Conservation (phyloP, 2,329 filamentous ascomycete genomes). For the Stagonosporopsis rhizophila region DNA sequence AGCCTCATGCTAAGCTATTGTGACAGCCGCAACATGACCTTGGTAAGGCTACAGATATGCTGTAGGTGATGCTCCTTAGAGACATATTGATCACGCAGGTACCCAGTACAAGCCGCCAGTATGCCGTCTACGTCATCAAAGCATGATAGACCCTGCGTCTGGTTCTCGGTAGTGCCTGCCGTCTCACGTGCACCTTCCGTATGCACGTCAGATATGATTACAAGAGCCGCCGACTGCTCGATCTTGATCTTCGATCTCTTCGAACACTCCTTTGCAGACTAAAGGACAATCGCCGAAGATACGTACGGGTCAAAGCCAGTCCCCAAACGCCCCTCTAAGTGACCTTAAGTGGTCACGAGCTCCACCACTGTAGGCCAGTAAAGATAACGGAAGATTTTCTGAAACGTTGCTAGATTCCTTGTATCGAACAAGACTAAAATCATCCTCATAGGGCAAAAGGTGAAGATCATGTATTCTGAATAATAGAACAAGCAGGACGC, state of each 20-base stretch:
- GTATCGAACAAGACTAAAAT: no score
- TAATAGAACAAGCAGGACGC: no score
- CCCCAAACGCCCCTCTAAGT: not conserved
- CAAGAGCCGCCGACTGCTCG: conserved; percentile 9
- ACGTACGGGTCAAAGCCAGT: not conserved
- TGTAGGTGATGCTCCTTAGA: conserved; percentile 7
- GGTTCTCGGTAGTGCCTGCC: conserved; percentile 5
- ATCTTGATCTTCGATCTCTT: conserved; percentile 5
- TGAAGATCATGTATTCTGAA: no score
- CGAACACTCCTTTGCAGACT: not conserved
- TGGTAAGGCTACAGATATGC: not conserved
- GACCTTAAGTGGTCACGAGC: not conserved
- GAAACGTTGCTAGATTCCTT: no score
- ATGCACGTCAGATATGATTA: conserved; percentile 13
- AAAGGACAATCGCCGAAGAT: not conserved
- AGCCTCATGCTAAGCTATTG: conserved; percentile 19
- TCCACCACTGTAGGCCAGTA: no score
- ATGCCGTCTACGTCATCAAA: conserved; percentile 16
- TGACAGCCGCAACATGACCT: conserved; percentile 19
- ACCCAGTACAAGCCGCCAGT: conserved; percentile 5
- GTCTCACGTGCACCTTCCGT: conserved; percentile 11
- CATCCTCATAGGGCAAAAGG: no score
- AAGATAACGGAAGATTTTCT: not conserved
- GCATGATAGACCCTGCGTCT: conserved; percentile 10
- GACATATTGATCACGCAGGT: conserved; percentile 18